Evolutionary conservation across 2,329 filamentous ascomycete genomes (phyloP).

Genomic region (Colletotrichum scovillei): DNA sequence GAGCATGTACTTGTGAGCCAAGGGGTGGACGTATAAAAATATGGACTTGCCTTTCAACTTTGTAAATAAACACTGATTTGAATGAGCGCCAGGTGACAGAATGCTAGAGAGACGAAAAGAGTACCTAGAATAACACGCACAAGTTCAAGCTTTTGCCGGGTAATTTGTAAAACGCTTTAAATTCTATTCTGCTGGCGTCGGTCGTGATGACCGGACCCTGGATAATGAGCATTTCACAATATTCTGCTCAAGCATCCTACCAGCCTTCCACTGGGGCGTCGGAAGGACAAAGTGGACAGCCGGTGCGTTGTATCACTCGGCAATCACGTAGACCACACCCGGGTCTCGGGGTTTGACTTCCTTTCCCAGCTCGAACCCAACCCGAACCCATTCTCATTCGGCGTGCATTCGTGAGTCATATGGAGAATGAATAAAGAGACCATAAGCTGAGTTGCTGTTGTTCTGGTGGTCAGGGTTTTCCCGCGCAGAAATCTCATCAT

Average conservation of each 20-base stretch:
- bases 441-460: background rate
- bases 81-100: background rate
- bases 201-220: constrained; percentile 18
- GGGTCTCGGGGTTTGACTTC: constrained; percentile 6
- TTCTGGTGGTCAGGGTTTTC: background rate
- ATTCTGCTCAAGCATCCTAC: constrained; percentile 61
- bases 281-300: constrained; percentile 11
- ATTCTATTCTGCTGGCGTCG: constrained; percentile 34
- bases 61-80: background rate
- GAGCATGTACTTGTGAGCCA: background rate
- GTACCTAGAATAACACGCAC: too few species aligned
- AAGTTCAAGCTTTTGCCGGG: background rate
- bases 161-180: background rate
- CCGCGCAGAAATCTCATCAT: background rate
- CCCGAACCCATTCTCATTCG: constrained; percentile 34
- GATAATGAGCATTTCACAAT: constrained; percentile 69
- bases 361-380: background rate
- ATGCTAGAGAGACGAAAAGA: background rate
- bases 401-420: constrained; percentile 27
- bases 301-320: constrained; percentile 7
- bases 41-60: too few species aligned
- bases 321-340: constrained; percentile 29
- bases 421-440: background rate
- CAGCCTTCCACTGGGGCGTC: constrained; percentile 33
- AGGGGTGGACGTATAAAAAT: background rate